Base-by-base conservation (phyloP, 148 eudicot species). In the Cornus kousa region DNA sequence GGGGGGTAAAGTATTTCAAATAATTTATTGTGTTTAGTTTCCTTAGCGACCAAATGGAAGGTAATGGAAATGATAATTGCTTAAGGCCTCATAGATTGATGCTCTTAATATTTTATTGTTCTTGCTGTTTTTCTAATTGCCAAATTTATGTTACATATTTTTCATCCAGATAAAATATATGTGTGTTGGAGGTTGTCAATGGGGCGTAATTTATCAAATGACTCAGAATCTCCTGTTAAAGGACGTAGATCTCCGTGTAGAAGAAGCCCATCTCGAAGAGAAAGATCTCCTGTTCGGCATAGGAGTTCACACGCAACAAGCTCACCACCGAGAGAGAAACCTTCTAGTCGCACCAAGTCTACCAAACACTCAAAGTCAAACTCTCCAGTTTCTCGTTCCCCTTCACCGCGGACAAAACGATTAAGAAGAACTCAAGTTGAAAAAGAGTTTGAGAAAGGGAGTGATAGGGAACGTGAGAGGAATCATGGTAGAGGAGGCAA, bases 381-480 rank as follows among this genome's bases (percentile, higher is more conserved):
- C 71, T 85, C 88, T 65, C 81, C 87, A 32, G 70, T 64, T 60
- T 40, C 84, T 13, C 90, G 82, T 40, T 90, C 92, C 10, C 96
- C 87, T 70, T 93, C 98, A 64, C 97, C 98, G 24, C 89, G 97
- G 78, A 89, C 90, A 12, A 95, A 88, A 82, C 86, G 94, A 60
- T 82, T 88, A 50, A 85, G 82, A 70, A 89, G 90, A 84, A 90
- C 82, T 86, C 87, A 89, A 74, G 85, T 80, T 83, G 97, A 91
- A 70, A 88, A 67, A 74, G 90, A 85, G 73, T 68, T 55, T 59
- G 93, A 81, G 77, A 89, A 81, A 83, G 62, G 78, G 59, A 80
- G 83, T 62, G 91, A 82, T 65, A 85, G 84, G 83, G 94, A 84
- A 35, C 82, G 16, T 77, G 87, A 78, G 72, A 89, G 81, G 73